Conservation (phyloP, 2,329 filamentous ascomycete species). For the Pseudovirgaria hyperparasitica region DNA sequence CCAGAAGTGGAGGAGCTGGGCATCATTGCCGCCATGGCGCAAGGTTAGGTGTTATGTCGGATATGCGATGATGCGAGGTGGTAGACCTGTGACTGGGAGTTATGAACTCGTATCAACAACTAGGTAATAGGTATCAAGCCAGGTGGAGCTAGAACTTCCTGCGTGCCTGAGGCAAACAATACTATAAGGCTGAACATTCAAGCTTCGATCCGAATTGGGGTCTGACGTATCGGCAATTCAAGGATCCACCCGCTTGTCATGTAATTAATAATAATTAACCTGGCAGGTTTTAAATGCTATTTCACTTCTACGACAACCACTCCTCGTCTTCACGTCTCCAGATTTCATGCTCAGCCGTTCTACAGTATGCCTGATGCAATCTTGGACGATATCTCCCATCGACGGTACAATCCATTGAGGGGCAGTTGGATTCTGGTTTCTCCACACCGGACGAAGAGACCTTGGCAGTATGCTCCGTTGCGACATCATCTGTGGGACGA, state of each 20-base stretch:
- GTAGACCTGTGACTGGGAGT: conserved; percentile 6
- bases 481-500: conserved; percentile 1
- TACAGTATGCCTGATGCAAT: conserved; percentile 33
- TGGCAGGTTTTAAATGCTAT: background rate
- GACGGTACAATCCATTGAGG: conserved; percentile 83
- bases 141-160: conserved; percentile 7
- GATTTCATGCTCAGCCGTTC: background rate
- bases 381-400: conserved; percentile 91
- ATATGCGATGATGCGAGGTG: conserved; percentile 2
- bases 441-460: conserved; percentile 88
- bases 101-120: conserved; percentile 15
- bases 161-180: too few species aligned
- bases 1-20: conserved; percentile 22
- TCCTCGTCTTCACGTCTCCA: conserved; percentile 1
- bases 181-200: too few species aligned
- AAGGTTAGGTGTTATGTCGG: background rate
- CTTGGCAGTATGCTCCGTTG: conserved; percentile 69
- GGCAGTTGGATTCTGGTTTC: conserved; percentile 91
- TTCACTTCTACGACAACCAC: background rate
- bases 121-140: background rate
- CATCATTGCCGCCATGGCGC: conserved; percentile 33
- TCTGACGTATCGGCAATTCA: too few species aligned
- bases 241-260: too few species aligned
- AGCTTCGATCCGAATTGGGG: too few species aligned
- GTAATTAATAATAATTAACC: too few species aligned